Conservation (phyloP, 78 protist genomes). For the Chrysochromulina tobinii region DNA sequence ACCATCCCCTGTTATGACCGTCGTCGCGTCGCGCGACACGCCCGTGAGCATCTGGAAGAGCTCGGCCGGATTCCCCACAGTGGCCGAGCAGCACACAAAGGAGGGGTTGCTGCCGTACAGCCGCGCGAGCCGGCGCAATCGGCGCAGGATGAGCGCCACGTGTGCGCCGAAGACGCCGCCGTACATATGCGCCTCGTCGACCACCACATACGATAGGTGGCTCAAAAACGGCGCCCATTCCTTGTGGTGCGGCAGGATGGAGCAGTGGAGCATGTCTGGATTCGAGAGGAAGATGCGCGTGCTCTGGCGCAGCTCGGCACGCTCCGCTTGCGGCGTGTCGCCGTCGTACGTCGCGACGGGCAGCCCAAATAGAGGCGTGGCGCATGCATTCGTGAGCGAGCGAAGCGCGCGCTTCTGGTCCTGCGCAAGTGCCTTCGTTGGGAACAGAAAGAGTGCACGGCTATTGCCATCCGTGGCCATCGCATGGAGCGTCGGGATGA, state of each 20-base stretch:
- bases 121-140: conserved; percentile 32
- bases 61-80: conserved; percentile 45
- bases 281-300: conserved; percentile 49
- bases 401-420: conserved; percentile 56
- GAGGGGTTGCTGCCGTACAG: conserved; percentile 1
- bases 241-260: conserved; percentile 42
- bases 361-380: too few species aligned
- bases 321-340: conserved; percentile 27
- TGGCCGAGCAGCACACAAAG: conserved; percentile 54
- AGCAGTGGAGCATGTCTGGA: conserved; percentile 64
- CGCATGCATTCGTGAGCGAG: neutral
- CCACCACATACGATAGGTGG: neutral
- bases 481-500: neutral
- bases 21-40: neutral
- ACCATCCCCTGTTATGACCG: conserved; percentile 32
- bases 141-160: conserved; percentile 52
- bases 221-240: neutral
- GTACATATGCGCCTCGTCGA: conserved; percentile 67
- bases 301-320: neutral
- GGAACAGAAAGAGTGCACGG: neutral
- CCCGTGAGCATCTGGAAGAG: conserved; percentile 14
- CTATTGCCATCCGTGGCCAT: neutral
- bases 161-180: conserved; percentile 63
- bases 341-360: conserved; percentile 37
- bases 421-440: conserved; percentile 61